Evolutionary conservation across 805 yeast species (phyloP).

Genomic region (Candida rishiriensis): DNA sequence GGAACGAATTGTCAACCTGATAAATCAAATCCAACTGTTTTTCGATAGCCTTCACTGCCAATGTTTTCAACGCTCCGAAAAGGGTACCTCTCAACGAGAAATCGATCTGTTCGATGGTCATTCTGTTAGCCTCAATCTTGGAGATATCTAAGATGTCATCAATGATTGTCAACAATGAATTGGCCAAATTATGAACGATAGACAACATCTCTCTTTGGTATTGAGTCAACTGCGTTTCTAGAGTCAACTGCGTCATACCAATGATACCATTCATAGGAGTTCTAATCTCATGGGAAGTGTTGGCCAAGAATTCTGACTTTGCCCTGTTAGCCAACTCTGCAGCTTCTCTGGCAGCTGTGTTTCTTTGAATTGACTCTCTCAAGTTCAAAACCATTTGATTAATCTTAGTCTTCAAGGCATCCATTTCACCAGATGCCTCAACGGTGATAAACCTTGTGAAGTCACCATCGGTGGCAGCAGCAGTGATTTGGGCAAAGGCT

Average conservation of each 20-base stretch:
- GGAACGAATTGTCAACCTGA: constrained; percentile 81
- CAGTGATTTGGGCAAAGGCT: constrained; percentile 90
- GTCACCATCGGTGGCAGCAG: constrained; percentile 92
- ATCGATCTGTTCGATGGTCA: constrained; percentile 89
- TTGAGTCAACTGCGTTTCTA: constrained; percentile 85
- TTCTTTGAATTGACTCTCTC: constrained; percentile 85
- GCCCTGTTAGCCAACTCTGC: constrained; percentile 89
- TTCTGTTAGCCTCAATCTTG: constrained; percentile 88
- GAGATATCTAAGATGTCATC: constrained; percentile 91
- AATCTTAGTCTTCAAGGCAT: constrained; percentile 57
- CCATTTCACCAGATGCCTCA: constrained; percentile 91
- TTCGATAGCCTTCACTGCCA: constrained; percentile 87
- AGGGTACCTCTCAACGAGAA: constrained; percentile 83
- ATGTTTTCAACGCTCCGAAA: constrained; percentile 83
- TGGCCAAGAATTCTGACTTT: constrained; percentile 85
- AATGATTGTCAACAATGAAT: constrained; percentile 77
- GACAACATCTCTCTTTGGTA: constrained; percentile 90
- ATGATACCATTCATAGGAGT: constrained; percentile 92
- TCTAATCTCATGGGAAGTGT: constrained; percentile 83
- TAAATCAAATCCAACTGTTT: constrained; percentile 76
- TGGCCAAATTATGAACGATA: constrained; percentile 84
- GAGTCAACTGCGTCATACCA: constrained; percentile 86
- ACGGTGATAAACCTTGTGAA: constrained; percentile 87
- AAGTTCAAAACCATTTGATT: constrained; percentile 83
- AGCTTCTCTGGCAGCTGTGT: constrained; percentile 91